A percentile compares a stretch with the other conserved stretches of the same genome.
These are phyloP conservation scores for Vigna nakashimae DNA, from an alignment of 306 rosid species.

Conservation along the genomic window DNA sequence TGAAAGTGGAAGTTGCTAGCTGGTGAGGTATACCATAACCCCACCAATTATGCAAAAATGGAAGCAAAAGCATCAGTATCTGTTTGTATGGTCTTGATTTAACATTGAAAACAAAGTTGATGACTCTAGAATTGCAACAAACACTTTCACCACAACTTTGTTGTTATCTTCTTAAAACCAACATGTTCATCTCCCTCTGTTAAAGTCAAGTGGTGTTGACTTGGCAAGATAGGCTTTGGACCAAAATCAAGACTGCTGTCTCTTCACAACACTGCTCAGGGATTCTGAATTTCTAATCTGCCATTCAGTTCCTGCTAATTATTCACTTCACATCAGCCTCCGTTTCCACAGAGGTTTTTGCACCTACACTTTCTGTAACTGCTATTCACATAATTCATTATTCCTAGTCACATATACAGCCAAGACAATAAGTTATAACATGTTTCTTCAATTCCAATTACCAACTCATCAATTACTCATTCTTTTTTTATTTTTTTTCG, in stretches of 20 bases:
- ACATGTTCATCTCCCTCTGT: constrained; percentile 41
- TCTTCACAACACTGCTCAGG: constrained; percentile 29
- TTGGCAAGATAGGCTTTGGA: constrained; percentile 10
- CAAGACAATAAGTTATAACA: background rate
- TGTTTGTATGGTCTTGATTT: constrained; percentile 46
- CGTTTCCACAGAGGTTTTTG: constrained; percentile 12
- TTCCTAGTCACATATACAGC: background rate
- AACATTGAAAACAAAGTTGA: constrained; percentile 45
- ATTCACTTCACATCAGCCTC: constrained; percentile 27
- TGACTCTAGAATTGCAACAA: constrained; percentile 45
- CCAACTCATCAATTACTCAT: background rate
- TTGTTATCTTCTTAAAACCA: constrained; percentile 41
- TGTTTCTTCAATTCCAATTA: background rate
- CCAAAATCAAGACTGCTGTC: constrained; percentile 26
- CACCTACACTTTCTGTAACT: background rate
- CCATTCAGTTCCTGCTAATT: constrained; percentile 29
- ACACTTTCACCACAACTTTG: constrained; percentile 43
- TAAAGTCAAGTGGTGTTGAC: constrained; percentile 52
- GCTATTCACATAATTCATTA: background rate
- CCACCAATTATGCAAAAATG: constrained; percentile 49
- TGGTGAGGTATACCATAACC: constrained; percentile 49
- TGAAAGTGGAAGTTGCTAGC: constrained; percentile 61
- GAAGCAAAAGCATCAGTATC: constrained; percentile 48
- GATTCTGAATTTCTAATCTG: constrained; percentile 30
- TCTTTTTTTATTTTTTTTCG: background rate